These are phyloP conservation scores for Aristolochia fimbriata DNA, from an alignment of 164 flowering plant genomes.

Conservation along the genomic window DNA sequence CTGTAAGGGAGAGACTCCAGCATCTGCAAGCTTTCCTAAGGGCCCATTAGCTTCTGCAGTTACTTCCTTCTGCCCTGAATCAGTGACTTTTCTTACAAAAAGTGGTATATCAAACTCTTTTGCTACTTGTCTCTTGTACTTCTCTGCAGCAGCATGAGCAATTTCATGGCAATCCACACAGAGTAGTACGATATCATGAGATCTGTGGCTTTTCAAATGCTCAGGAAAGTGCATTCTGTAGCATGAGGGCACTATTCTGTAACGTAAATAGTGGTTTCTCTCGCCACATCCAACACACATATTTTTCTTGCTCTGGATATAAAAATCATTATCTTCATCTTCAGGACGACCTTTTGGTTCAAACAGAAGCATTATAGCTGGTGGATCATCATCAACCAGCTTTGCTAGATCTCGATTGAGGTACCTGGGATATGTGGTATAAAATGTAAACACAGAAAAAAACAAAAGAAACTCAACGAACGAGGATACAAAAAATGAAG, in stretches of 20 bases:
- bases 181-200: constrained; percentile 96
- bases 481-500: neutral
- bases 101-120: constrained; percentile 78
- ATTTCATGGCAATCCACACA: constrained; percentile 98
- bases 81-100: constrained; percentile 58
- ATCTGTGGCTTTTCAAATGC: constrained; percentile 95
- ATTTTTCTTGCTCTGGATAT: constrained; percentile 88
- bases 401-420: constrained; percentile 67
- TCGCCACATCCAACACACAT: constrained; percentile 98
- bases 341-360: constrained; percentile 99
- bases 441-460: constrained; percentile 1
- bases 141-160: constrained; percentile 97
- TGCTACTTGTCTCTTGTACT: constrained; percentile 62
- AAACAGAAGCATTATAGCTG: constrained; percentile 88
- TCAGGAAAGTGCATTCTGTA: constrained; percentile 96
- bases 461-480: neutral
- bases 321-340: constrained; percentile 93
- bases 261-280: constrained; percentile 80
- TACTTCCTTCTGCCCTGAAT: constrained; percentile 23
- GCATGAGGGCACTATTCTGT: constrained; percentile 96
- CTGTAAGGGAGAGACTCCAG: constrained; percentile 85
- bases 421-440: constrained; percentile 45
- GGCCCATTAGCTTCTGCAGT: constrained; percentile 16
- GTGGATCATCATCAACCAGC: constrained; percentile 78
- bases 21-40: constrained; percentile 24